A percentile compares a stretch with the other conserved stretches of the same genome.
These are phyloP conservation scores for Colletotrichum sp. DNA, from an alignment of 2,329 filamentous ascomycete species.

Conservation along the genomic window DNA sequence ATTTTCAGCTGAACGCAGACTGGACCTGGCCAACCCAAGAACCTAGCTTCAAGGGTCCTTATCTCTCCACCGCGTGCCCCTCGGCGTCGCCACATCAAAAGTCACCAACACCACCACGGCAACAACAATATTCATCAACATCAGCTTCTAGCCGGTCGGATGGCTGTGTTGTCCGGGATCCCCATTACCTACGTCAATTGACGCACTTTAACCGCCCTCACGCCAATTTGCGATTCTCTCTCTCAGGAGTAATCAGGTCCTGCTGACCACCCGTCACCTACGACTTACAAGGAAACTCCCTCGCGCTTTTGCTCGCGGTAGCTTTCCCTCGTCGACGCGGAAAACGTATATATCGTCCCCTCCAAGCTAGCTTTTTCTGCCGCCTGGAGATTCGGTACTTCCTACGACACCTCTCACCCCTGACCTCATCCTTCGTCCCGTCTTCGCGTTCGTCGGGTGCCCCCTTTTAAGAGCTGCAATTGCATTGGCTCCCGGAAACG, in stretches of 20 bases:
- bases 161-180: constrained; percentile 23
- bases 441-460: constrained; percentile 7
- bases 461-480: background rate
- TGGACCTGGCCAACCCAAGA: background rate
- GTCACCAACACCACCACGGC: background rate
- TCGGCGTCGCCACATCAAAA: constrained; percentile 16
- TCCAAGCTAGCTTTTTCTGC: background rate
- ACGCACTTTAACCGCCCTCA: constrained; percentile 11
- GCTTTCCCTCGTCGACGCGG: background rate
- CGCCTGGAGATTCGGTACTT: background rate
- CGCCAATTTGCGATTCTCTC: background rate
- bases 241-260: background rate
- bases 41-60: constrained; percentile 17
- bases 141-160: constrained; percentile 15
- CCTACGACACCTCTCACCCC: background rate
- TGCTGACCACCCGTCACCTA: constrained; percentile 6
- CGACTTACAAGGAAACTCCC: constrained; percentile 15
- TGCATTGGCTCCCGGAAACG: constrained; percentile 5
- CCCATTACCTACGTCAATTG: constrained; percentile 22
- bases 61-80: constrained; percentile 14
- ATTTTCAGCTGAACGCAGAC: constrained; percentile 18
- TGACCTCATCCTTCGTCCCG: constrained; percentile 7
- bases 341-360: constrained; percentile 11
- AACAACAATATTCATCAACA: background rate
- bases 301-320: constrained; percentile 1